Evolutionary conservation across 257 asterid species (phyloP), one percentile per base, ranked within the genome.

Genomic region (Linderniella brevidens): DNA sequence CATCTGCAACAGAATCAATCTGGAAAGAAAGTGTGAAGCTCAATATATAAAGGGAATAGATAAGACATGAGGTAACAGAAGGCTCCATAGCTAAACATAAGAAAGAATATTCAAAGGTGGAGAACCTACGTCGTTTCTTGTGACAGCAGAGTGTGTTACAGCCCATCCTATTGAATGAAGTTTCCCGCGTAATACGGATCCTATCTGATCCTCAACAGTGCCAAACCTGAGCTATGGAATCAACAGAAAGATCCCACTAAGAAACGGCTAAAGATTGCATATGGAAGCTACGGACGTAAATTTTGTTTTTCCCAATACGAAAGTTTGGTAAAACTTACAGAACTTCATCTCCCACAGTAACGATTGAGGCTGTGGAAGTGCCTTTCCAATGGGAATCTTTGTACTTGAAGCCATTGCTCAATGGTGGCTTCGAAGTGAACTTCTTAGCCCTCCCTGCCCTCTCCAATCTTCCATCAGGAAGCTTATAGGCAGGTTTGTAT

Each of bases 211-310:
- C 86, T 82, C 88, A 58, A 82, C 78, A 48, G 72, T 68, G 79
- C 94, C 93, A 68, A 70, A 86, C 80, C 96, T 86, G 96, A 86
- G 94, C 96, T 86, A 86, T 67, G 86, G 78, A 76, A 64, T 73
- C 77, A 69, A 66, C 57, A 59, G 57, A 65, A 55, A 52, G 36
- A 57, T 64, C 43, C 62, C 57, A 61, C 55, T 63, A 58, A 69
- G 43, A 68, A 65, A 19, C 43, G 46, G 37, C 10, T 52, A 43
- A 55, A 39, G 11, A 43, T 41, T 46, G 61, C 17, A 17, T 41
- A 36, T 49, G 29, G 46, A 64, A 9, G 3, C 4, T 37, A 11
- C 8, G 8, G 11, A 6, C 8, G 11, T n/a, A n/a, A n/a, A n/a
- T n/a, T n/a, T n/a, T n/a, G n/a, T n/a, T n/a, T n/a, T 25, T 25